Evolutionary conservation across 352 stramenopile genomes (phyloP), one percentile per base, ranked within the genome.

Genomic region (Paralagenidium karlingii): DNA sequence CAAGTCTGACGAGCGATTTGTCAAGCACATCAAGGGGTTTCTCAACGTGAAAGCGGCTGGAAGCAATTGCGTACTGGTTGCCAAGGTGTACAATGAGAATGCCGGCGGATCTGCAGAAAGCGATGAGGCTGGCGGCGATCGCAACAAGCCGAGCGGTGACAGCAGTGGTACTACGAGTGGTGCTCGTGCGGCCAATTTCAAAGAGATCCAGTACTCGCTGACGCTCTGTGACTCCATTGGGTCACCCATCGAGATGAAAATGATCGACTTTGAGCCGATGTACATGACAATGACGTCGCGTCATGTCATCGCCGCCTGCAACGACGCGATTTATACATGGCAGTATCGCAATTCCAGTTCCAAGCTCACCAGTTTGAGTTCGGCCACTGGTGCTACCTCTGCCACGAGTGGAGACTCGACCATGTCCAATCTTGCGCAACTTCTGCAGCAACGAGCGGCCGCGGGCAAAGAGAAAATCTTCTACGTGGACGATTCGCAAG

Each of bases 261-360:
- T 82, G 15, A 66, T 95, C 16, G 63, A 82, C 33, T 81, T 96
- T 24, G 73, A 88, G 43, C 84, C 88, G 16, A 45, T 80, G 9
- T 89, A 78, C 38, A 61, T 92, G 27, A 46, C 55, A 21, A 96
- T 97, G 87, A 94, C 82, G n/a, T 46, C 63, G 11, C 64, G 66
- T 27, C 77, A 94, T 37, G 71, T 95, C 13, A 54, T 94, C 16
- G 65, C 75, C 9, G 82, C 86, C 0, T 85, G 67, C 6, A 58
- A 68, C 2, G 68, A 88, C 29, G 79, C 70, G 4, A 86, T 96
- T 15, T 97, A 95, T 51, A 69, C 90, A 0, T 97, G 89, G 88
- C 89, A 97, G 60, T 97, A 96, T 52, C 83, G 79, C 27, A 87
- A 85, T 24, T 75, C 69, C 0, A 85, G 61, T 39, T 49, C 74